Evolutionary conservation across 192 early-diverging fungal genomes (phyloP).

Genomic region (Linnemannia elongata): DNA sequence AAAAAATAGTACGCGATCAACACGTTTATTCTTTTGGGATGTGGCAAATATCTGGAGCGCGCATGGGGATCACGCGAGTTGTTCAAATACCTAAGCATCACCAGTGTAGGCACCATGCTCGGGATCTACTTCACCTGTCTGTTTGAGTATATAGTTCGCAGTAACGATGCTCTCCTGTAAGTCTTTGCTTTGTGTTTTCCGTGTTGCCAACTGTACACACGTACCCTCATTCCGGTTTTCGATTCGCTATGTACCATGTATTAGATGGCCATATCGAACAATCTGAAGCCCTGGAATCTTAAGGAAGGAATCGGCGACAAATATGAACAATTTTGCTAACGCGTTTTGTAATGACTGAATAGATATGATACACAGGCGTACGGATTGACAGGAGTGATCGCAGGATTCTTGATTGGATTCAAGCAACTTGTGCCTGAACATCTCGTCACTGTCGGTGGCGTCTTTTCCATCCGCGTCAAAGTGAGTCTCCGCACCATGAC

Average conservation of each 20-base stretch:
- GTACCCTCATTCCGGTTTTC: no score
- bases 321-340: neutral
- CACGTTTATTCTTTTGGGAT: slow-evolving; percentile 53
- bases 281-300: neutral
- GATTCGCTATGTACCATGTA: no score
- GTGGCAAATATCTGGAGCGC: slow-evolving; percentile 87
- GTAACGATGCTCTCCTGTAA: slow-evolving; percentile 70
- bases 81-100: slow-evolving; percentile 74
- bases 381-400: slow-evolving; percentile 79
- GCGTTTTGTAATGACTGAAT: neutral
- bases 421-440: slow-evolving; percentile 94
- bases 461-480: slow-evolving; percentile 83
- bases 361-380: slow-evolving; percentile 73
- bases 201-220: no score
- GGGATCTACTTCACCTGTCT: slow-evolving; percentile 68
- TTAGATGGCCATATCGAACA: no score
- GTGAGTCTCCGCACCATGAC: slow-evolving; percentile 58
- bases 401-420: slow-evolving; percentile 88
- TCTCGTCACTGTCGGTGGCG: slow-evolving; percentile 72
- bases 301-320: neutral
- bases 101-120: slow-evolving; percentile 65
- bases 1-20: slow-evolving; percentile 35
- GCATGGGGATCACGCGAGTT: slow-evolving; percentile 87
- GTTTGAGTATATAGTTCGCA: slow-evolving; percentile 66
- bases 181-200: slow-evolving; percentile 4